phyloP scores from a whole-genome alignment of 306 rosid species.

The Cucumis hystrix region DNA sequence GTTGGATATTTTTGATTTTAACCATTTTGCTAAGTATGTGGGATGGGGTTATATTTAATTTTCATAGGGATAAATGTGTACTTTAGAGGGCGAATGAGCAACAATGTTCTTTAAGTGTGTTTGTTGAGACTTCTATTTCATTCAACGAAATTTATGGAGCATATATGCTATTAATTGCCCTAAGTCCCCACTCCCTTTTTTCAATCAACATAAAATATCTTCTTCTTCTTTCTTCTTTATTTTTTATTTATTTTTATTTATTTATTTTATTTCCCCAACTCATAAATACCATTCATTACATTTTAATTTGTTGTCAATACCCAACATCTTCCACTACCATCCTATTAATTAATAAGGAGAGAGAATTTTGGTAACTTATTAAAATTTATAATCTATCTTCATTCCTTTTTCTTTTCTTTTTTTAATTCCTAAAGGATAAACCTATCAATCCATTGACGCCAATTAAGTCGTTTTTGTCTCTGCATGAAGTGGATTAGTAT shows the following conservation, averaged over 20 bases:
- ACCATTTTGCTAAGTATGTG: background rate
- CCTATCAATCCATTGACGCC: background rate
- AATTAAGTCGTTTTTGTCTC: background rate
- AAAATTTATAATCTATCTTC: background rate
- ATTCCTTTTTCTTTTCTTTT: background rate
- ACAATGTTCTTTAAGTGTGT: background rate
- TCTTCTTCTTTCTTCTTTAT: background rate
- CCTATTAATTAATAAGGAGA: background rate
- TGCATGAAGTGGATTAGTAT: background rate
- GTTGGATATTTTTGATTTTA: background rate
- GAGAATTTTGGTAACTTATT: background rate
- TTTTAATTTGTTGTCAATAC: background rate
- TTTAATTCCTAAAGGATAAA: background rate
- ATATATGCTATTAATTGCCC: background rate
- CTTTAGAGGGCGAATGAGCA: background rate
- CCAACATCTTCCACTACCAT: background rate
- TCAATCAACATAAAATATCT: background rate
- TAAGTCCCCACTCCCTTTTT: background rate
- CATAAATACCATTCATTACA: background rate
- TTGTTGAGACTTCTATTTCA: background rate
- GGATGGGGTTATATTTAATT: background rate
- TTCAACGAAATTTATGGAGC: constrained; percentile 5
- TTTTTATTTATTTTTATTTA: background rate
- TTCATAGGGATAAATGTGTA: background rate
- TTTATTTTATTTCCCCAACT: background rate